Evolutionary conservation across 176 grass and related monocot genomes (phyloP).

Genomic region (Canna indica): DNA sequence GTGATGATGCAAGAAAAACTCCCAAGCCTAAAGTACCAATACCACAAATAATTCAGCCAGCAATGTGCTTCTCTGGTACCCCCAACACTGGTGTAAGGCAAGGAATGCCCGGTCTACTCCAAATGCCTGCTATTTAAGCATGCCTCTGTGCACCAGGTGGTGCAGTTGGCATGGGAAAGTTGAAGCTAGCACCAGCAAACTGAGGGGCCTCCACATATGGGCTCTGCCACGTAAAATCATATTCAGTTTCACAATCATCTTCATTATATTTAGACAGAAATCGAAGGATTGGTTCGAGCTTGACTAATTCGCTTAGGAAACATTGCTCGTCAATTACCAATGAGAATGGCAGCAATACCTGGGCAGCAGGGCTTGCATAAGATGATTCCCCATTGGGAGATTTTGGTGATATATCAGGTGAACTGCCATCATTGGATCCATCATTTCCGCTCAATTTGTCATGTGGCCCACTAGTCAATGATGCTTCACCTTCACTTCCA

Average conservation of each 20-base stretch:
- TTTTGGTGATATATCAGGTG: conserved; percentile 71
- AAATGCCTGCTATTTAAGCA: conserved; percentile 16
- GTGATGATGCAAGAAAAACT: conserved; percentile 1
- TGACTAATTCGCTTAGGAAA: neutral
- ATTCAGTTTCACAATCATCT: neutral
- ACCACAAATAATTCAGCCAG: conserved; percentile 1
- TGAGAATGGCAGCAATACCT: conserved; percentile 35
- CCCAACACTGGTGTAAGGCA: neutral
- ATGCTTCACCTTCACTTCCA: conserved; percentile 38
- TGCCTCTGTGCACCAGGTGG: conserved; percentile 75
- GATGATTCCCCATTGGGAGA: conserved; percentile 29
- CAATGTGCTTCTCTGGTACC: neutral
- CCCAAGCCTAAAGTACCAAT: neutral
- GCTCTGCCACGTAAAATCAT: conserved; percentile 43
- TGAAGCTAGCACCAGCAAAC: conserved; percentile 38
- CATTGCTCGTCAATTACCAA: neutral
- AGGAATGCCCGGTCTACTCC: neutral
- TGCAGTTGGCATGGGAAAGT: conserved; percentile 82
- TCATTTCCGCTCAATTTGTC: conserved; percentile 37
- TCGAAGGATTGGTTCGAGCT: neutral
- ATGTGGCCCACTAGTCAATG: conserved; percentile 34
- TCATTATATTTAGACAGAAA: neutral
- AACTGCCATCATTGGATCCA: conserved; percentile 37
- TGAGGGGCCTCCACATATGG: conserved; percentile 90
- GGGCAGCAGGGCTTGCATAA: conserved; percentile 40